Percentiles rank a stretch among this genome's conserved stretches.
These are phyloP conservation scores for Claviceps citrina DNA, from an alignment of 2,329 filamentous ascomycete species.

Conservation along the genomic window DNA sequence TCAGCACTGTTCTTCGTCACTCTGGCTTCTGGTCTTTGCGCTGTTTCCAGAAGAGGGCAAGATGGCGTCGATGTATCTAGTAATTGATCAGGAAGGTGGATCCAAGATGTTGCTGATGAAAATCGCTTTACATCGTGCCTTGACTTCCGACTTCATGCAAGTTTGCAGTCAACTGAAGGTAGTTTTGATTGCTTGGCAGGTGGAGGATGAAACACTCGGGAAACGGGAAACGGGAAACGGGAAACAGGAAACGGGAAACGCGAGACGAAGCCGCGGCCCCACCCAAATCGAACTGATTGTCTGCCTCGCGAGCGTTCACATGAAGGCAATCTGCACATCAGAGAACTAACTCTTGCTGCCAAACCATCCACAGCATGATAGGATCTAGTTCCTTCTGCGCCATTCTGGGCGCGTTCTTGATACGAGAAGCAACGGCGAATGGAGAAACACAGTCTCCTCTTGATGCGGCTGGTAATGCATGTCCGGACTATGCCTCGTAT, in stretches of 20 bases:
- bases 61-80: not conserved
- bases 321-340: not conserved
- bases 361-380: not conserved
- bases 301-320: not conserved
- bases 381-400: not conserved
- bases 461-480: conserved; percentile 15
- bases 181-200: too few species aligned
- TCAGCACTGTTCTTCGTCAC: not conserved
- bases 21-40: too few species aligned
- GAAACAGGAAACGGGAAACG: too few species aligned
- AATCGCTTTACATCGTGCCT: too few species aligned
- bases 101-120: too few species aligned
- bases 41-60: too few species aligned
- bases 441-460: conserved; percentile 8
- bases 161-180: too few species aligned
- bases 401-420: not conserved
- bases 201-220: too few species aligned
- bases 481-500: conserved; percentile 27
- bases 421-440: not conserved
- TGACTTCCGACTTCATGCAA: too few species aligned
- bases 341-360: not conserved
- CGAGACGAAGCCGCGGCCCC: too few species aligned
- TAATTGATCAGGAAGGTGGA: too few species aligned
- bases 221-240: too few species aligned
- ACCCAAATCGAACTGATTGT: not conserved